A percentile compares a stretch with the other conserved stretches of the same genome.
Evolutionary conservation across 2,329 filamentous ascomycete genomes (phyloP).

Genomic region (Rutstroemia sp.): DNA sequence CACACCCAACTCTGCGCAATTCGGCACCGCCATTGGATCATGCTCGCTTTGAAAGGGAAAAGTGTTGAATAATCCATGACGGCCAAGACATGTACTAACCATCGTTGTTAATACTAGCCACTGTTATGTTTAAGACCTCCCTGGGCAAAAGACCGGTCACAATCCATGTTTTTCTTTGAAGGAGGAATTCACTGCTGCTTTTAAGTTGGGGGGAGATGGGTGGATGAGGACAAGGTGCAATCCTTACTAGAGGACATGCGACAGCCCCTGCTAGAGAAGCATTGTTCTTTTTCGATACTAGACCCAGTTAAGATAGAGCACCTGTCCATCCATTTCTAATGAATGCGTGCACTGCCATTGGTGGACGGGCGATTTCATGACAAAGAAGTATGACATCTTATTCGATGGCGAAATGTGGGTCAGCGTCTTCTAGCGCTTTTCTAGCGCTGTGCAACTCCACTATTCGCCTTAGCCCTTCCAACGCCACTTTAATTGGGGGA

Average conservation of each 20-base stretch:
- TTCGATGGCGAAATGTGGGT: neutral
- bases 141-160: neutral
- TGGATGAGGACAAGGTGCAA: neutral
- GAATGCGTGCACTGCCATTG: neutral
- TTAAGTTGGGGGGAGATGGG: neutral
- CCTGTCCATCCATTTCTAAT: neutral
- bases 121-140: too few relatives aligned
- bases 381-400: neutral
- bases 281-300: neutral
- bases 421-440: conserved; percentile 1
- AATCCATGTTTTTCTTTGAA: neutral
- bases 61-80: too few relatives aligned
- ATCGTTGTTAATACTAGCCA: too few relatives aligned
- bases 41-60: too few relatives aligned
- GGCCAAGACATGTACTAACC: too few relatives aligned
- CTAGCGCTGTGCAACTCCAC: neutral
- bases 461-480: neutral
- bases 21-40: too few relatives aligned
- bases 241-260: neutral
- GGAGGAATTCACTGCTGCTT: neutral
- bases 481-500: neutral
- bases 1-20: too few relatives aligned
- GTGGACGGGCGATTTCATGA: neutral
- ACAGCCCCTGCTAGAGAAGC: neutral
- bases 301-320: neutral